Conservation (phyloP, 768 basidiomycete genomes). For the Trametes villosa region DNA sequence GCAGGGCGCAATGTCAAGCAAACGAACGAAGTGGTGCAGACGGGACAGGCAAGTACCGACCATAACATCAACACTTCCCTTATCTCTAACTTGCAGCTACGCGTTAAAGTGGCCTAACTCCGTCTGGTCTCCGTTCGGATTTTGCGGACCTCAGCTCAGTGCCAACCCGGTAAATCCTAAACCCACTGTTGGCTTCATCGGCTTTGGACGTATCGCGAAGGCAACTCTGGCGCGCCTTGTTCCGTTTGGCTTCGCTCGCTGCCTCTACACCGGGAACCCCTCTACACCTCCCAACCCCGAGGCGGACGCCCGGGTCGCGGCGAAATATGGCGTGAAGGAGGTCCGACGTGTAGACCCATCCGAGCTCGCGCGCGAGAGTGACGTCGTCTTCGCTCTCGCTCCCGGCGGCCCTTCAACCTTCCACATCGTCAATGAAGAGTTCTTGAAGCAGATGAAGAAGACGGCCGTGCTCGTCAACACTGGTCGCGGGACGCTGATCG, state of each 20-base stretch:
- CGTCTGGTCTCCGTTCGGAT: slow-evolving; percentile 80
- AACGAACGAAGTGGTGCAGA: slow-evolving; percentile 64
- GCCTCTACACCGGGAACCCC: slow-evolving; percentile 69
- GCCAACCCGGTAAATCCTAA: slow-evolving; percentile 49
- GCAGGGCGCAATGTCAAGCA: slow-evolving; percentile 81
- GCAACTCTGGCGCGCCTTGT: slow-evolving; percentile 78
- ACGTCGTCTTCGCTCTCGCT: slow-evolving; percentile 83
- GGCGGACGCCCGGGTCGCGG: slow-evolving; percentile 42
- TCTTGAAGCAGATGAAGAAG: slow-evolving; percentile 85
- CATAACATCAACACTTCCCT: slow-evolving; percentile 1
- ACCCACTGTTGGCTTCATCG: slow-evolving; percentile 86
- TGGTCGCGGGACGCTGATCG: slow-evolving; percentile 84
- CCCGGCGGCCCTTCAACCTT: slow-evolving; percentile 74
- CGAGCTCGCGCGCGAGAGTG: slow-evolving; percentile 75
- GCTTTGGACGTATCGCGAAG: slow-evolving; percentile 94
- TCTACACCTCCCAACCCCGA: slow-evolving; percentile 47
- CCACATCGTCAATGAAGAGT: slow-evolving; percentile 71
- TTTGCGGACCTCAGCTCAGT: slow-evolving; percentile 85
- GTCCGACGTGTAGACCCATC: slow-evolving; percentile 65
- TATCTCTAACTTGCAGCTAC: not conserved
- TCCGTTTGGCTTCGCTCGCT: slow-evolving; percentile 79
- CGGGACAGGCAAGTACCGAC: slow-evolving; percentile 62
- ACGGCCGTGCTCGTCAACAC: slow-evolving; percentile 85
- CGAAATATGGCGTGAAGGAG: slow-evolving; percentile 34
- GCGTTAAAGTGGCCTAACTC: slow-evolving; percentile 89